Conservation (phyloP, 768 basidiomycete species). For the Boletellus ananiceps region DNA sequence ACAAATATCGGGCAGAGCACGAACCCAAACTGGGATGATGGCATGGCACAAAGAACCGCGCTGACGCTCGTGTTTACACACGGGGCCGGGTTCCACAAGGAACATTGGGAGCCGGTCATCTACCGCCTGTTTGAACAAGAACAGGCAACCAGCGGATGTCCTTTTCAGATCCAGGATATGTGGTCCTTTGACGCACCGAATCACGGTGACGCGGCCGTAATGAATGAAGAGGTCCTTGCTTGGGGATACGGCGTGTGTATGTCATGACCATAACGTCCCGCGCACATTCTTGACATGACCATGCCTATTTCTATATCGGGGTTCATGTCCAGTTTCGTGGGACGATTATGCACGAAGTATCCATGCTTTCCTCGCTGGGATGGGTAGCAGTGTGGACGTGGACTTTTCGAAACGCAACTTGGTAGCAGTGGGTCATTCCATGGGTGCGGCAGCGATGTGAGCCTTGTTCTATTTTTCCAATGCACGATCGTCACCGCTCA, state of each 20-base stretch:
- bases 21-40: neutral
- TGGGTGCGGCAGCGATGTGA: slow-evolving; percentile 1
- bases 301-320: neutral
- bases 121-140: slow-evolving; percentile 1
- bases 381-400: slow-evolving; percentile 1
- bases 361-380: slow-evolving; percentile 2
- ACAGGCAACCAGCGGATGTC: neutral
- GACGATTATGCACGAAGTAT: slow-evolving; percentile 1
- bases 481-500: neutral
- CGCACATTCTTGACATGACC: neutral
- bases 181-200: slow-evolving; percentile 8
- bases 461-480: neutral
- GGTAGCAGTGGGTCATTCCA: neutral
- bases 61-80: slow-evolving; percentile 7
- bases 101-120: slow-evolving; percentile 8
- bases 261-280: neutral
- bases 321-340: slow-evolving; percentile 1
- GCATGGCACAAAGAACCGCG: neutral
- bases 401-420: slow-evolving; percentile 8
- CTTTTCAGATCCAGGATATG: slow-evolving; percentile 2
- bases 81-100: slow-evolving; percentile 1
- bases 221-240: slow-evolving; percentile 5
- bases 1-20: no score
- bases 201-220: slow-evolving; percentile 8
- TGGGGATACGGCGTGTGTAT: neutral